Conservation (phyloP, 2,329 filamentous ascomycete species). For the Cladophialophora bantiana region DNA sequence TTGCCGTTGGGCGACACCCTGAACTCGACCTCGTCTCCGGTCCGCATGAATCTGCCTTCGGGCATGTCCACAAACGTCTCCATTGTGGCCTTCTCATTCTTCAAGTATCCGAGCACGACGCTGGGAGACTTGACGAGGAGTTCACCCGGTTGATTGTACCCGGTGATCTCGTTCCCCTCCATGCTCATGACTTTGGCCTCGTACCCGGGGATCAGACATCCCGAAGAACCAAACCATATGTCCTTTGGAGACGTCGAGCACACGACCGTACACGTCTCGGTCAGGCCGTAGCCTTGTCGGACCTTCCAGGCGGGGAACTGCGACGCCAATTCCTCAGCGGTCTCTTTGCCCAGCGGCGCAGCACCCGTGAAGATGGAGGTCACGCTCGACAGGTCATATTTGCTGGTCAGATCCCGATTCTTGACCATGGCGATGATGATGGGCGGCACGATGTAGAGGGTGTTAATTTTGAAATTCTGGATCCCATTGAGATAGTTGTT, state of each 20-base stretch:
- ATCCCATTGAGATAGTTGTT: slow-evolving; percentile 68
- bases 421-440: slow-evolving; percentile 80
- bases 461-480: slow-evolving; percentile 71
- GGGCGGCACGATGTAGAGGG: slow-evolving; percentile 76
- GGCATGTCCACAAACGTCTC: slow-evolving; percentile 76
- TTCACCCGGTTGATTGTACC: slow-evolving; percentile 78
- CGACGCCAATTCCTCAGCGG: slow-evolving; percentile 67
- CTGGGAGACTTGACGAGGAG: slow-evolving; percentile 78
- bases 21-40: slow-evolving; percentile 83
- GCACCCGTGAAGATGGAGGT: slow-evolving; percentile 74
- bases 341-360: slow-evolving; percentile 77
- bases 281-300: slow-evolving; percentile 78
- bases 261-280: slow-evolving; percentile 77
- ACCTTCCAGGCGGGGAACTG: slow-evolving; percentile 70
- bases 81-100: slow-evolving; percentile 81
- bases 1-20: slow-evolving; percentile 68
- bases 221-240: slow-evolving; percentile 74
- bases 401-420: slow-evolving; percentile 64
- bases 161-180: slow-evolving; percentile 74
- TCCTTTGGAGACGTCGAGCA: slow-evolving; percentile 65
- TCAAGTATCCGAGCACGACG: slow-evolving; percentile 81
- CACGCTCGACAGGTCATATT: slow-evolving; percentile 76
- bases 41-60: slow-evolving; percentile 74
- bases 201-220: slow-evolving; percentile 70
- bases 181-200: slow-evolving; percentile 71